Evolutionary conservation across 495 filamentous ascomycete species (phyloP).

Genomic region (Neohortaea acidophila): DNA sequence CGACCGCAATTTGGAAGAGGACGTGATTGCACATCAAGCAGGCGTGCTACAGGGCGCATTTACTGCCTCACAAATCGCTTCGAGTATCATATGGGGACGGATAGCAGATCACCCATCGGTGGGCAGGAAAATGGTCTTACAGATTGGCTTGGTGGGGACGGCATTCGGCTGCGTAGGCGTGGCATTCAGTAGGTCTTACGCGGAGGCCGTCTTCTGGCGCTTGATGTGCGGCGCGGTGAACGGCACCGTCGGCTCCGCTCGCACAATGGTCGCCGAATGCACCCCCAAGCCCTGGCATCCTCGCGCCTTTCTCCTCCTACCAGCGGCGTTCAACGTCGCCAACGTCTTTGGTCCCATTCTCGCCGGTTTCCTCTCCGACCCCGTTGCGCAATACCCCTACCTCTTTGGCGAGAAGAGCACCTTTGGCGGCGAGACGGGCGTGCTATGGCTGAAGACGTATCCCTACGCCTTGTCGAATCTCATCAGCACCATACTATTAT

Average conservation of each 20-base stretch:
- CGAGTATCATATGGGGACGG: constrained; percentile 23
- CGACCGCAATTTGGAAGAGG: constrained; percentile 22
- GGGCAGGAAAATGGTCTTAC: constrained; percentile 22
- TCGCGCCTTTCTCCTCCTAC: constrained; percentile 22
- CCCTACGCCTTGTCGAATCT: constrained; percentile 23
- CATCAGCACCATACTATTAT: constrained; percentile 17
- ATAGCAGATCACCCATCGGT: constrained; percentile 19
- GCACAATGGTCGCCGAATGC: constrained; percentile 22
- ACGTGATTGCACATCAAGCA: constrained; percentile 21
- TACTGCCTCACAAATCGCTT: constrained; percentile 23
- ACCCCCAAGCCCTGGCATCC: constrained; percentile 23
- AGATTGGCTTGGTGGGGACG: constrained; percentile 23
- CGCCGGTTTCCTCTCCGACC: constrained; percentile 20
- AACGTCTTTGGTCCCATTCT: constrained; percentile 24
- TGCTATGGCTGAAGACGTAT: constrained; percentile 21
- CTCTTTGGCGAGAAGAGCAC: constrained; percentile 16
- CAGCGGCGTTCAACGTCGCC: constrained; percentile 24
- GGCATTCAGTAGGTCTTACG: constrained; percentile 21
- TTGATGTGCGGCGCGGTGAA: constrained; percentile 23
- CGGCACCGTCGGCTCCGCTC: constrained; percentile 22
- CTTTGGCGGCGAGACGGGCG: constrained; percentile 20
- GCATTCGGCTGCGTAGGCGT: constrained; percentile 22
- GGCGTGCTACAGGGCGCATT: constrained; percentile 23
- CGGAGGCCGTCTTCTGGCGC: constrained; percentile 20
- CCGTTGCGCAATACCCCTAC: constrained; percentile 12